Conservation (phyloP, 768 basidiomycete species). For the Lanmaoa pseudosensibilis region DNA sequence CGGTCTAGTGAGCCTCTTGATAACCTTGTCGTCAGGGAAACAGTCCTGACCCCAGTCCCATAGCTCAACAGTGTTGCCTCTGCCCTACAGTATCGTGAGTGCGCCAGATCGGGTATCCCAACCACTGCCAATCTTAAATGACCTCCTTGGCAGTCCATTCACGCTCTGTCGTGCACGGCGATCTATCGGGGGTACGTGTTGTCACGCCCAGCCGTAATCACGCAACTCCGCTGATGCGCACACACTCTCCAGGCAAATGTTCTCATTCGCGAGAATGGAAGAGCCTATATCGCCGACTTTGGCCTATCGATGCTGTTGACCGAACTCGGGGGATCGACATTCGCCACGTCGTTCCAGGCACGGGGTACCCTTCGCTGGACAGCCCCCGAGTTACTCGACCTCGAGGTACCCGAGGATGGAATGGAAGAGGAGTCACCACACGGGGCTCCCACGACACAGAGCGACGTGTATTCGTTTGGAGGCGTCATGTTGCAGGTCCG, state of each 20-base stretch:
- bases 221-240: neutral
- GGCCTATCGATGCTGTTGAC: conserved; percentile 32
- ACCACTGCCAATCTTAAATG: neutral
- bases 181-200: conserved; percentile 18
- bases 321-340: conserved; percentile 8
- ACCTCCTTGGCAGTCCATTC: conserved; percentile 15
- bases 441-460: neutral
- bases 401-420: neutral
- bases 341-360: conserved; percentile 20
- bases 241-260: conserved; percentile 39
- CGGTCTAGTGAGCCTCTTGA: neutral
- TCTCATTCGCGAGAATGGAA: conserved; percentile 36
- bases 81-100: conserved; percentile 17
- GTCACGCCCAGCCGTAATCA: neutral
- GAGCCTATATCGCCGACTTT: conserved; percentile 46
- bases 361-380: conserved; percentile 16
- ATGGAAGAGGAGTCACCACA: neutral
- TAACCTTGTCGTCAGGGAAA: neutral
- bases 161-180: conserved; percentile 17
- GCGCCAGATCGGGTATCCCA: too few species aligned
- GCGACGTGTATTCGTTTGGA: conserved; percentile 24
- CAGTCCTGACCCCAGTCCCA: neutral
- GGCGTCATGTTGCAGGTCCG: conserved; percentile 22
- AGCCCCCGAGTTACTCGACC: conserved; percentile 19
- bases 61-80: conserved; percentile 13